Percentiles rank a stretch among this genome's conserved stretches.
phyloP scores from a whole-genome alignment of 768 basidiomycete genomes.

The Lenzites betulinus region DNA sequence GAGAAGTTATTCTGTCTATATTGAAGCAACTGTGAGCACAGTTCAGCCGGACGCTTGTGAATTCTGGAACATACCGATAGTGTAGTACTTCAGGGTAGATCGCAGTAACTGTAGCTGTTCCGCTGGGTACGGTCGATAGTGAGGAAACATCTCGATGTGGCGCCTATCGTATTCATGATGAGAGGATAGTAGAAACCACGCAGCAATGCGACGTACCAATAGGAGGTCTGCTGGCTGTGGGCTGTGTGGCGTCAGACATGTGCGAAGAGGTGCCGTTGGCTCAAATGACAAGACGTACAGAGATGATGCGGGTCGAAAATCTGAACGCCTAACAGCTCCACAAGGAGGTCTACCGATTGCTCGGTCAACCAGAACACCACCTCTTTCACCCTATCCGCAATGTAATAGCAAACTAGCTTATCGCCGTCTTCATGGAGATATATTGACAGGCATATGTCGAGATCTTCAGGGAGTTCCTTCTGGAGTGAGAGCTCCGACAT shows the following conservation, averaged over 20 bases:
- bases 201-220: neutral
- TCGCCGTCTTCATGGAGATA: neutral
- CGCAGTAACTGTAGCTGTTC: constrained; percentile 9
- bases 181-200: no score
- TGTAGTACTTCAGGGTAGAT: constrained; percentile 7
- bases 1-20: constrained; percentile 17
- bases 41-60: neutral
- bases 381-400: neutral
- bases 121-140: constrained; percentile 2
- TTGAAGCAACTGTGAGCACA: neutral
- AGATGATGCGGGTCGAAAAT: constrained; percentile 4
- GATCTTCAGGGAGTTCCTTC: neutral
- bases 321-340: neutral
- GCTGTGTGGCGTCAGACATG: neutral
- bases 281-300: no score
- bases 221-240: neutral
- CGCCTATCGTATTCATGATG: constrained; percentile 7
- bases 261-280: no score
- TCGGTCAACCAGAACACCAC: constrained; percentile 4
- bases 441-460: constrained; percentile 1
- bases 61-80: constrained; percentile 16
- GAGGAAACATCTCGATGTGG: constrained; percentile 28
- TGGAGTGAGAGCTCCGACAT: neutral
- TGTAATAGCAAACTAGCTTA: constrained; percentile 9
- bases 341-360: neutral